Percentiles rank a stretch among this genome's conserved stretches.
These are phyloP conservation scores for Echium plantagineum DNA, from an alignment of 257 asterid genomes.

Conservation along the genomic window DNA sequence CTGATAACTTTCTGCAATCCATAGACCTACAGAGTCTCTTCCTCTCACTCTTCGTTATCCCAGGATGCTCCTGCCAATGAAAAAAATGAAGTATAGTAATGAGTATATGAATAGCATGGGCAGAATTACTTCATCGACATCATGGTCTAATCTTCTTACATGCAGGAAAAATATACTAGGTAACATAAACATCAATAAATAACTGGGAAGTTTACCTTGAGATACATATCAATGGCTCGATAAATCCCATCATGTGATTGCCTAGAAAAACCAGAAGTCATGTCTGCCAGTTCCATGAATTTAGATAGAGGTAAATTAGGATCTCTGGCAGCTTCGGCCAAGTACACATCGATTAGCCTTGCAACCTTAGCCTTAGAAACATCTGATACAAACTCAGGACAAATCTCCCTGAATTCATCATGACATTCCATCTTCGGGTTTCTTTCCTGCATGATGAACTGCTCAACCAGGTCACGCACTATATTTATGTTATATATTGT, in stretches of 20 bases:
- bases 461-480: slow-evolving; percentile 50
- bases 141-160: background rate
- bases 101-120: background rate
- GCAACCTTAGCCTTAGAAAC: slow-evolving; percentile 62
- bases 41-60: slow-evolving; percentile 54
- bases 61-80: slow-evolving; percentile 56
- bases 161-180: background rate
- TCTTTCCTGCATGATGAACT: slow-evolving; percentile 43
- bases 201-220: slow-evolving; percentile 39
- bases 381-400: slow-evolving; percentile 29
- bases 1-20: slow-evolving; percentile 70
- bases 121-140: background rate
- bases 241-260: slow-evolving; percentile 64
- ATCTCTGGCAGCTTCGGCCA: slow-evolving; percentile 73
- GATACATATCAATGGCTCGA: slow-evolving; percentile 72
- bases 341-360: slow-evolving; percentile 57
- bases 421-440: slow-evolving; percentile 17
- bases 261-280: slow-evolving; percentile 57
- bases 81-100: background rate
- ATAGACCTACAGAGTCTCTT: slow-evolving; percentile 61
- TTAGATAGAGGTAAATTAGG: slow-evolving; percentile 33
- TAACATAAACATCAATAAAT: background rate
- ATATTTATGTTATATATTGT: slow-evolving; percentile 35
- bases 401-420: slow-evolving; percentile 30
- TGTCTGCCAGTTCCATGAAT: slow-evolving; percentile 47